Evolutionary conservation across 129 eudicot species (phyloP).

Genomic region (Lonicera japonica): DNA sequence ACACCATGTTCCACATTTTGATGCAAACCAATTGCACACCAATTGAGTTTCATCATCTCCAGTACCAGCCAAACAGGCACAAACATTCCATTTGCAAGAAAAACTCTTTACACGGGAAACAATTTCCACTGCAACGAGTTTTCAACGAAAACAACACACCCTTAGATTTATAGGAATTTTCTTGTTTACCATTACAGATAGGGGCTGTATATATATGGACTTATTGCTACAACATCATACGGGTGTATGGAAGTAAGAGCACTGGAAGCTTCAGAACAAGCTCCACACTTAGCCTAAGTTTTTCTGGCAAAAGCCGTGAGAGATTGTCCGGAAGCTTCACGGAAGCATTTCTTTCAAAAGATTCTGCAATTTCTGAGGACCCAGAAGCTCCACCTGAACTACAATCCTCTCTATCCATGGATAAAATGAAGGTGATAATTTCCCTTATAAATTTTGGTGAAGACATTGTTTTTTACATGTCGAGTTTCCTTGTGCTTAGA

Average conservation of each 20-base stretch:
- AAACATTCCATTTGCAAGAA: too few relatives aligned
- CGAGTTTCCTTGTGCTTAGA: too few relatives aligned
- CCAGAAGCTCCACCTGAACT: slow-evolving; percentile 22
- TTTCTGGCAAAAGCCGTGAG: slow-evolving; percentile 25
- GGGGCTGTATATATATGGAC: slow-evolving; percentile 49
- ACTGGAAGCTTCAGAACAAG: slow-evolving; percentile 10
- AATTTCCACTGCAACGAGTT: too few relatives aligned
- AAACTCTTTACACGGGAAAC: too few relatives aligned
- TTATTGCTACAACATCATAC: slow-evolving; percentile 49
- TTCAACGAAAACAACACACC: too few relatives aligned
- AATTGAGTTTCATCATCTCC: too few relatives aligned
- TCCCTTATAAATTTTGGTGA: too few relatives aligned
- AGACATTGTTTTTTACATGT: too few relatives aligned
- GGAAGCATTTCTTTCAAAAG: slow-evolving; percentile 28
- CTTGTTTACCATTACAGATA: slow-evolving; percentile 29
- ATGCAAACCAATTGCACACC: too few relatives aligned
- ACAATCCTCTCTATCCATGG: background rate
- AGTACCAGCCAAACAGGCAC: too few relatives aligned
- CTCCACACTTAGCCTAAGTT: slow-evolving; percentile 29
- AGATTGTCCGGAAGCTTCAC: slow-evolving; percentile 19
- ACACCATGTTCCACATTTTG: too few relatives aligned
- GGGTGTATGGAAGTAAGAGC: slow-evolving; percentile 34
- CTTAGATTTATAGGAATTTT: background rate
- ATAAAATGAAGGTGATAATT: slow-evolving; percentile 3
- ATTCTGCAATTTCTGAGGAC: slow-evolving; percentile 21